Evolutionary conservation across 2,329 filamentous ascomycete genomes (phyloP), one percentile per base, ranked within the genome.

Genomic region (Ceratocystis albifundus): DNA sequence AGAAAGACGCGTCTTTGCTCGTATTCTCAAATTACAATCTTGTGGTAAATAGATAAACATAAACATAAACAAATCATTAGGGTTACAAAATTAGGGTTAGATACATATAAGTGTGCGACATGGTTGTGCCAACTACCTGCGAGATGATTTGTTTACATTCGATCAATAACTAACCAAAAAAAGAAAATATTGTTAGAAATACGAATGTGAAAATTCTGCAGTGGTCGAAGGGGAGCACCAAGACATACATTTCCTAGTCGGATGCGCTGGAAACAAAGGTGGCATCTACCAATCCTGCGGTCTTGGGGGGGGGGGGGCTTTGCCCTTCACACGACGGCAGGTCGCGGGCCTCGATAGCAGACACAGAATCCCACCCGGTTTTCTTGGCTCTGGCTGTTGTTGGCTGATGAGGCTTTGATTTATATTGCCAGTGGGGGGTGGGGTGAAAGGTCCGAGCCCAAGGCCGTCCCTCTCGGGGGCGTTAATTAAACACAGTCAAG

Each of bases 21-120:
- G 55, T 59, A 59, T 59, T 59, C 55, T n/a, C 30, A 59, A 59
- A 59, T 59, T 59, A 36, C 28, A 3, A 59, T 59, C 28, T 59
- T 59, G 55, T 59, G 36, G 25, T 59, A 32, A 36, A n/a, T 17
- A 32, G 10, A 28, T n/a, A 1, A 59, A 36, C 55, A 41, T 41
- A 41, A 36, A 41, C 36, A 36, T 2, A 48, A 2, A 2, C 4
- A 25, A 3, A 25, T 28, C 0, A 3, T 20, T 48, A 48, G 45
- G 45, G 45, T 48, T 48, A n/a, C n/a, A n/a, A n/a, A n/a, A 3
- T 20, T 48, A 48, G 45, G 45, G 45, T 48, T 48, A n/a, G 0
- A 1, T 17, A 48, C 1, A 48, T 5, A 20, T 0, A 8, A 45
- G 44, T 5, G 44, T 41, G 36, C 36, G 36, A 41, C 36, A 41